Conservation (phyloP, 1,139 yeast genomes). For the Yamadazyma sp. region DNA sequence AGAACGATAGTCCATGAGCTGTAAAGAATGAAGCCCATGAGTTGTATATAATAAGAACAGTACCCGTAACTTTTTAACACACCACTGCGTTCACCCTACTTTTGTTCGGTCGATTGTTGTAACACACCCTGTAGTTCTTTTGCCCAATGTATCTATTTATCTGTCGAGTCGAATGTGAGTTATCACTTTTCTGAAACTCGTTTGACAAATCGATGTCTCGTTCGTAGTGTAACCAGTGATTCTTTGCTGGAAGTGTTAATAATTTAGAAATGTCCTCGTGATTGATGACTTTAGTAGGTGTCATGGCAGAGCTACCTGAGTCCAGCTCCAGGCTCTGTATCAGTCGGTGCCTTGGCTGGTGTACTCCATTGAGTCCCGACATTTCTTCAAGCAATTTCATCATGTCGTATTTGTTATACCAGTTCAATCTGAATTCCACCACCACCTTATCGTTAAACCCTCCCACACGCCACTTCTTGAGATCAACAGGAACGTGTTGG, state of each 20-base stretch:
- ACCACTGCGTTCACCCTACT: conserved; percentile 32
- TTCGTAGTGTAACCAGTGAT: conserved; percentile 40
- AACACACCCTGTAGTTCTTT: conserved; percentile 25
- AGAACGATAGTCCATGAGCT: too few species aligned
- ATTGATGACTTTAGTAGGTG: not conserved
- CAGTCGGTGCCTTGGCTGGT: not conserved
- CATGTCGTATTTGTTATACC: conserved; percentile 29
- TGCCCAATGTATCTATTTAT: conserved; percentile 20
- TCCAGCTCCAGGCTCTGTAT: conserved; percentile 2
- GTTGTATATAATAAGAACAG: too few species aligned
- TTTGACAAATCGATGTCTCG: conserved; percentile 29
- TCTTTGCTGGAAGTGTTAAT: conserved; percentile 7
- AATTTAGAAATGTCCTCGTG: conserved; percentile 6
- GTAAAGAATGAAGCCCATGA: too few species aligned
- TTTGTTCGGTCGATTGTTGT: conserved; percentile 25
- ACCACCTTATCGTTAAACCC: conserved; percentile 24
- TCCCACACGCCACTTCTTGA: conserved; percentile 9
- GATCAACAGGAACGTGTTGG: conserved; percentile 13
- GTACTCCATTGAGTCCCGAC: not conserved
- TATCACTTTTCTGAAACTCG: conserved; percentile 23
- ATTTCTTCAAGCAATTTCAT: conserved; percentile 19
- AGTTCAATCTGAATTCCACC: conserved; percentile 26
- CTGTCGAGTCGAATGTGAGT: conserved; percentile 25
- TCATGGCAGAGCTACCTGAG: not conserved
- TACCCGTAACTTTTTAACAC: conserved; percentile 14